Base-by-base conservation (phyloP, 495 filamentous ascomycete genomes). In the Tuber melanosporum region DNA sequence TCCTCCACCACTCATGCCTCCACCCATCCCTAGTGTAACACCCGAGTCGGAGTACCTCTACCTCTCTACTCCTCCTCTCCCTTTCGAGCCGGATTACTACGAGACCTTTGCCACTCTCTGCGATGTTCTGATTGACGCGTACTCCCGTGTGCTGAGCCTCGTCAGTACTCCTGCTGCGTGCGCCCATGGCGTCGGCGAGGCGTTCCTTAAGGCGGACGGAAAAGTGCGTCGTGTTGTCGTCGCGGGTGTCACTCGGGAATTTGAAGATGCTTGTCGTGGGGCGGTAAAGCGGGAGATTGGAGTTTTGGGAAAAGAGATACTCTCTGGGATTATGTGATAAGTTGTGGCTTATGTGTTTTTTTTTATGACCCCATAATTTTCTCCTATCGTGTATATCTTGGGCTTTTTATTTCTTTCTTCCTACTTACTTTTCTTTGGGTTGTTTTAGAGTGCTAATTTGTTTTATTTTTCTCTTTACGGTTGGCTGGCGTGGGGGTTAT, bases 41-140 rank as follows among this genome's bases (percentile, higher is more conserved):
- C 75, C 73, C 45, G 81, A 81, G 78, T 95, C 97, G 84, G 92
- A 94, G 81, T 99, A 98, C 79, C 90, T 90, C 0, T 91, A 94
- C 84, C 89, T 99, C 9, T 86, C 95, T 1, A 98, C 94, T 7
- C 96, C 96, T 0, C 91, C 91, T n/a, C 86, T 98, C 72, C 95
- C 95, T 0, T 99, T 99, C 82, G 95, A 98, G 72, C 95, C 95
- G 15, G 95, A 99, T 84, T 99, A 97, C 82, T 96, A 94, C 84
- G 93, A 97, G 85, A 96, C 93, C 0, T 98, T 98, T 84, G 92
- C 94, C n/a, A 98, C 95, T 14, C 87, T 99, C 41, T 98, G 95
- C 85, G 96, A 99, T 84, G 92, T 96, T 3, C 85, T 99, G 75
- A 96, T 97, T 78, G 95, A 98, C 81, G 92, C 90, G 80, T 99